Evolutionary conservation across 371 early-diverging fungal genomes (phyloP).

Genomic region (Sanchytrium tribonematis): DNA sequence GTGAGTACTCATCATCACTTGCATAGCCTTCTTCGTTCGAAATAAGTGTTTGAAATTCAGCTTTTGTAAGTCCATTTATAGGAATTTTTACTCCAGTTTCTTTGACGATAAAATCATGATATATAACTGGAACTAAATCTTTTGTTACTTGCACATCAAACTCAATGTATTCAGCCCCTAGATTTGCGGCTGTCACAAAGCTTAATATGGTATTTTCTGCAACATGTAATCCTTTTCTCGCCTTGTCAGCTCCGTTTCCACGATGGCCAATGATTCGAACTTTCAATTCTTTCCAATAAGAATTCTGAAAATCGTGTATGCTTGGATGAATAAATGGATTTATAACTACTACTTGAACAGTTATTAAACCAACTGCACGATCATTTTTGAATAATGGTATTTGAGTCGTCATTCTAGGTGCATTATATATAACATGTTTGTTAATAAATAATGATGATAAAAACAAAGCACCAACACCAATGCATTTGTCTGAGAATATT

Average conservation of each 20-base stretch:
- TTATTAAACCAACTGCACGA: conserved; percentile 28
- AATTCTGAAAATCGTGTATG: conserved; percentile 24
- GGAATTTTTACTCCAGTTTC: conserved; percentile 60
- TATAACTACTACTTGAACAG: conserved; percentile 31
- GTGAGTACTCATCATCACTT: conserved; percentile 23
- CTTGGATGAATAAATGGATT: conserved; percentile 32
- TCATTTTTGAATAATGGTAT: conserved; percentile 3
- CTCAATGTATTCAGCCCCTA: conserved; percentile 74
- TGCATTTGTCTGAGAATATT: conserved; percentile 25
- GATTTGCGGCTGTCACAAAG: conserved; percentile 51
- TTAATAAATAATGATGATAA: too few species aligned
- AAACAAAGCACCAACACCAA: too few species aligned
- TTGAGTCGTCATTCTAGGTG: conserved; percentile 5
- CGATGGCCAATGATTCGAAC: conserved; percentile 65
- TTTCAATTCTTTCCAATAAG: conserved; percentile 24
- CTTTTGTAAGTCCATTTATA: conserved; percentile 32
- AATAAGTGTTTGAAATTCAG: conserved; percentile 33
- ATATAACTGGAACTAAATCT: conserved; percentile 64
- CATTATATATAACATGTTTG: too few species aligned
- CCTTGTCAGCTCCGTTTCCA: conserved; percentile 63
- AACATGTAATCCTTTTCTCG: conserved; percentile 29
- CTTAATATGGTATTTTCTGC: conserved; percentile 83
- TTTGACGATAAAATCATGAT: conserved; percentile 74
- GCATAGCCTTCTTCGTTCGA: conserved; percentile 7
- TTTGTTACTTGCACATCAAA: conserved; percentile 89